Conservation (phyloP, 108 stramenopile species). For the Schizochytrium sp. region DNA sequence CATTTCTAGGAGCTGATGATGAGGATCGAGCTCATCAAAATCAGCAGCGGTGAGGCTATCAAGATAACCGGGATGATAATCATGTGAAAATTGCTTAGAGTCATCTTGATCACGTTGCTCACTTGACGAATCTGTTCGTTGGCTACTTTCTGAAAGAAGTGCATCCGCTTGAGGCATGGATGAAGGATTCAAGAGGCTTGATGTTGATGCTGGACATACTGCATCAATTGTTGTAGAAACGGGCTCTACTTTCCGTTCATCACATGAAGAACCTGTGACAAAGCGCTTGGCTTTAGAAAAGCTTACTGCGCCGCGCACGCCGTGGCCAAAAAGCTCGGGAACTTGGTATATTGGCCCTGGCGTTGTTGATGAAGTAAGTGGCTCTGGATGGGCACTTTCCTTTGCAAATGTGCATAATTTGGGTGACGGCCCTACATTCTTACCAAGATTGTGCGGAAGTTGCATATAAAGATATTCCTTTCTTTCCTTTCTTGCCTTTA, state of each 20-base stretch:
- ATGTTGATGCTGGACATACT: neutral
- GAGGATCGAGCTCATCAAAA: neutral
- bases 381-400: neutral
- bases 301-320: neutral
- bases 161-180: too few species aligned
- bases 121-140: neutral
- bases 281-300: slow-evolving; percentile 37
- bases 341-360: slow-evolving; percentile 3
- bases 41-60: neutral
- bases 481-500: neutral
- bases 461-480: neutral
- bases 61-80: too few species aligned
- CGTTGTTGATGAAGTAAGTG: neutral
- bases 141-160: too few species aligned
- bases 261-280: neutral
- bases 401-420: neutral
- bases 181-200: too few species aligned
- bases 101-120: neutral
- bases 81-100: neutral
- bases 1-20: neutral
- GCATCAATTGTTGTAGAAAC: neutral
- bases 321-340: neutral
- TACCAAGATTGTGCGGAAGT: slow-evolving; percentile 8
- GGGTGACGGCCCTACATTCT: slow-evolving; percentile 10
- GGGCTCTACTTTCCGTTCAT: neutral